Evolutionary conservation across 2,329 filamentous ascomycete genomes (phyloP), one percentile per base, ranked within the genome.

Genomic region (Cladophialophora bantiana): DNA sequence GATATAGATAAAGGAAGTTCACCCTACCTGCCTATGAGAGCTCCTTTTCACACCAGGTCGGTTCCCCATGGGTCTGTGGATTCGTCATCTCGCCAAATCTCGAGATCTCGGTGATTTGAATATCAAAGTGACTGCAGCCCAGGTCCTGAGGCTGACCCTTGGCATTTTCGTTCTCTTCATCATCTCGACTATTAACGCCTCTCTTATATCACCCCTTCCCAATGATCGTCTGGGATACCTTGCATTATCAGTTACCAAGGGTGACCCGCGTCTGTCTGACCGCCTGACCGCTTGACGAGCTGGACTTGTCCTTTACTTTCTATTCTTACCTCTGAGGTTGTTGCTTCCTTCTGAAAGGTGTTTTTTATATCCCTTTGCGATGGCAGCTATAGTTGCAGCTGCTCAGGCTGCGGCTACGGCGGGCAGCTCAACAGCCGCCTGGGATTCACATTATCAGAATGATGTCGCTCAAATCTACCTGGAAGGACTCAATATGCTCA

Each of bases 401-500:
- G 57, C 60, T 18, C 56, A 52, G 42, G 52, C 57, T 35, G 36
- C n/a, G n/a, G n/a, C 60, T 50, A 26, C 55, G 12, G 18, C 48
- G 13, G 34, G 42, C 32, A 68, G 62, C 55, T 66, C 63, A 38
- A 64, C 63, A 18, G 42, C 61, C 12, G 35, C 20, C 20, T 55
- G 59, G 52, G 40, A 18, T 20, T 58, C 62, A 3, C 50, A 34
- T 10, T 54, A 69, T 20, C 72, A 75, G 20, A 75, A 77, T 6
- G 59, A 50, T 7, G 59, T 59, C 1, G 67, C 74, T 9, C 55
- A 70, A 58, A n/a, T 34, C 7, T 67, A 68, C 52, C 68, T 71
- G 48, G 76, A 76, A 59, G 68, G 76, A 26, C 69, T 80, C 64
- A 87, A 90, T 72, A 79, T 85, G 71, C 80, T 84, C 52, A 82